These are phyloP conservation scores for Posidonia australis DNA, from an alignment of 106 monocot species.

Conservation along the genomic window DNA sequence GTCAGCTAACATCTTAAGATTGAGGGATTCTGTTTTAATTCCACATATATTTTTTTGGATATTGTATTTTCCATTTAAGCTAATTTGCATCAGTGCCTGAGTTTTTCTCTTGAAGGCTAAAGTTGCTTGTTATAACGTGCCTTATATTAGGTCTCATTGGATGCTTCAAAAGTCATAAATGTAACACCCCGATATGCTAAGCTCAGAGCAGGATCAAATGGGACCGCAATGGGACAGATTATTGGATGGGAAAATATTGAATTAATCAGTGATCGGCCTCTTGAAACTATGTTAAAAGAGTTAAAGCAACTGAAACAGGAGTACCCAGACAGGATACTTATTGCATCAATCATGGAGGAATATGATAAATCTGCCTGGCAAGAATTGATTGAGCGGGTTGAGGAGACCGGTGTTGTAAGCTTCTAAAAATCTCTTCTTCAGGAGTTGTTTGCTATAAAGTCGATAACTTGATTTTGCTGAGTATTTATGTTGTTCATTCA, in stretches of 20 bases:
- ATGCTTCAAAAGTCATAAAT: slow-evolving; percentile 91
- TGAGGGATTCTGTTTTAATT: not conserved
- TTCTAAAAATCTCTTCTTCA: not conserved
- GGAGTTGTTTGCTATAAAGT: not conserved
- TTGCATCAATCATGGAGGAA: slow-evolving; percentile 99
- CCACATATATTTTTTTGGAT: not conserved
- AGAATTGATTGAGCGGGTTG: slow-evolving; percentile 89
- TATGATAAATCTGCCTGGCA: slow-evolving; percentile 90
- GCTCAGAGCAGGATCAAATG: slow-evolving; percentile 75
- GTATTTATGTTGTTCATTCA: slow-evolving; percentile 8
- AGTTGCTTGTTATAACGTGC: not conserved
- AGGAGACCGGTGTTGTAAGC: slow-evolving; percentile 84
- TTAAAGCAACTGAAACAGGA: slow-evolving; percentile 83
- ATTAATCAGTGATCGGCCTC: slow-evolving; percentile 90
- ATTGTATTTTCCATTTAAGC: too few species aligned
- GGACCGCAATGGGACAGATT: slow-evolving; percentile 63
- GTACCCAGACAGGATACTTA: slow-evolving; percentile 86
- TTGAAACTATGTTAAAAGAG: slow-evolving; percentile 89
- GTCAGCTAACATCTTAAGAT: too few species aligned
- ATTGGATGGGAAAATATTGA: slow-evolving; percentile 99
- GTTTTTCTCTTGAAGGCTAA: not conserved
- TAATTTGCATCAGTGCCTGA: not conserved
- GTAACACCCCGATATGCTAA: slow-evolving; percentile 94
- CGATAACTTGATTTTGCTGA: not conserved
- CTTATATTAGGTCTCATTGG: slow-evolving; percentile 69